A percentile compares a stretch with the other conserved stretches of the same genome.
phyloP scores from a whole-genome alignment of 2,329 filamentous ascomycete genomes.

The Fusarium torulosum region DNA sequence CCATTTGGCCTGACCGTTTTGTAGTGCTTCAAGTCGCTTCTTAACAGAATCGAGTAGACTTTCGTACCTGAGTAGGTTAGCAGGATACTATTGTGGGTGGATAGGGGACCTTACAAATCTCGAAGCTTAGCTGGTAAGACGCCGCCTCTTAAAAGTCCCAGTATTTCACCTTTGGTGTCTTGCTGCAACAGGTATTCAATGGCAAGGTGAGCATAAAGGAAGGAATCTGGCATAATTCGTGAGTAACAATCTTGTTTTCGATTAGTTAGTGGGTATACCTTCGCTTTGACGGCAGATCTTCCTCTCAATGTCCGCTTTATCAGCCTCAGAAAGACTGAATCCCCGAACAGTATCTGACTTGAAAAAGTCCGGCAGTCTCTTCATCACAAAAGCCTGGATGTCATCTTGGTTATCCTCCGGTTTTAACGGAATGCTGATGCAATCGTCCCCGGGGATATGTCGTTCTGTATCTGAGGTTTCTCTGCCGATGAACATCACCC shows the following conservation, averaged over 20 bases:
- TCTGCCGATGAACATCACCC: conserved; percentile 11
- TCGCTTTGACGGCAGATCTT: conserved; percentile 4
- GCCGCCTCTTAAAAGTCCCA: rapidly evolving
- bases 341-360: rapidly evolving
- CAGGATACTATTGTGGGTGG: rapidly evolving
- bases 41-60: background rate
- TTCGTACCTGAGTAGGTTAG: background rate
- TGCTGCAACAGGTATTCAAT: background rate
- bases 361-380: background rate
- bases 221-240: background rate
- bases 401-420: conserved; percentile 8
- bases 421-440: background rate
- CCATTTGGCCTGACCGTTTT: background rate
- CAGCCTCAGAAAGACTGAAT: background rate
- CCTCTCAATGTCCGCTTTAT: background rate
- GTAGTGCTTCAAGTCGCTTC: rapidly evolving
- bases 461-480: background rate
- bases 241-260: rapidly evolving
- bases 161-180: background rate
- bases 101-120: background rate
- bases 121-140: background rate
- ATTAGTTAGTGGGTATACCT: background rate
- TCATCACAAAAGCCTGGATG: background rate
- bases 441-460: background rate
- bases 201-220: conserved; percentile 8